Conservation (phyloP, 805 yeast species). For the Sugiyamaella lignohabitans region DNA sequence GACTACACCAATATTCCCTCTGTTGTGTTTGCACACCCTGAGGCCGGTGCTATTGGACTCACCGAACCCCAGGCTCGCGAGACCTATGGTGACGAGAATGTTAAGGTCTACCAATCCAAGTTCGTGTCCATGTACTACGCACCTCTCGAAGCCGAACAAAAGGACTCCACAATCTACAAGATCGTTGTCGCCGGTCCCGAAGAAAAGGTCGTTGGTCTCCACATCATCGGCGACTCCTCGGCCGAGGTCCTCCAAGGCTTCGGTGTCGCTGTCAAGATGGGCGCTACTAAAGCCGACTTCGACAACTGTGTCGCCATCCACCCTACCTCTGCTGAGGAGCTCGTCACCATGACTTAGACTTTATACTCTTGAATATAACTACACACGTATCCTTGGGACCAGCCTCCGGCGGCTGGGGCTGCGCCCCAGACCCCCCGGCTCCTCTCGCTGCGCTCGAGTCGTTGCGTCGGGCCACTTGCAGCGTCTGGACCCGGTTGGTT, state of each 20-base stretch:
- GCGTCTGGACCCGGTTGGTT: too few relatives aligned
- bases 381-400: too few relatives aligned
- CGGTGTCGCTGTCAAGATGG: slow-evolving; percentile 98
- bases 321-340: slow-evolving; percentile 97
- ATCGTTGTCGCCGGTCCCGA: slow-evolving; percentile 68
- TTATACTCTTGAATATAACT: too few relatives aligned
- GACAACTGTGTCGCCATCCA: slow-evolving; percentile 97
- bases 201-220: slow-evolving; percentile 94
- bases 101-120: slow-evolving; percentile 75
- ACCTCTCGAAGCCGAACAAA: slow-evolving; percentile 57
- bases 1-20: slow-evolving; percentile 86
- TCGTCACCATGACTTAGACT: slow-evolving; percentile 65
- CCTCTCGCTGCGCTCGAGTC: too few relatives aligned
- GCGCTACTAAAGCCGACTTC: slow-evolving; percentile 94
- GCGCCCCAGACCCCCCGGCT: too few relatives aligned
- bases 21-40: slow-evolving; percentile 97
- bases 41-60: slow-evolving; percentile 90
- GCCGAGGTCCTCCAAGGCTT: slow-evolving; percentile 96
- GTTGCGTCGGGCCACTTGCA: too few relatives aligned
- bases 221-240: slow-evolving; percentile 83
- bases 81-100: slow-evolving; percentile 69
- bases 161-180: slow-evolving; percentile 84
- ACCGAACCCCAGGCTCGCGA: slow-evolving; percentile 70
- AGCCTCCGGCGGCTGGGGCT: too few relatives aligned
- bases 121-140: slow-evolving; percentile 94